These are phyloP conservation scores for Fereydounia khargensis DNA, from an alignment of 1,284 basidiomycete species.

Conservation along the genomic window DNA sequence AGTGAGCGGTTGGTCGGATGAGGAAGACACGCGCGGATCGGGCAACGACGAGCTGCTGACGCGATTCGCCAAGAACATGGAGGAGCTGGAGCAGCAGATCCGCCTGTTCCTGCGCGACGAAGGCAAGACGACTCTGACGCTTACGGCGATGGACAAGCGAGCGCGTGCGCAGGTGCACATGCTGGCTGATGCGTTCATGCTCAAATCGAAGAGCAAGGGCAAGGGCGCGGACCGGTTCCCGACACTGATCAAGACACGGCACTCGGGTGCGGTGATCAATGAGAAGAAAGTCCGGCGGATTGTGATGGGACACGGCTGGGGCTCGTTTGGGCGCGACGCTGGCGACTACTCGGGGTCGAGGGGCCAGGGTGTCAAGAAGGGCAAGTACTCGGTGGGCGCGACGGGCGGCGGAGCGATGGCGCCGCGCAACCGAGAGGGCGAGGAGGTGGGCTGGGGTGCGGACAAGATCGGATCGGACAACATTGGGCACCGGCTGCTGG, in stretches of 20 bases:
- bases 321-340: constrained; percentile 31
- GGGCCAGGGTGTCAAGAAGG: constrained; percentile 3
- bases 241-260: constrained; percentile 49
- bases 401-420: constrained; percentile 22
- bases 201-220: constrained; percentile 45
- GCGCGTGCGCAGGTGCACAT: constrained; percentile 52
- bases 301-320: constrained; percentile 25
- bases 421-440: constrained; percentile 48
- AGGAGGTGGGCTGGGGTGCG: constrained; percentile 50
- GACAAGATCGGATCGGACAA: constrained; percentile 53
- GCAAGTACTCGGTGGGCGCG: constrained; percentile 11
- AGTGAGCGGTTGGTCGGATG: constrained; percentile 21
- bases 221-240: constrained; percentile 44
- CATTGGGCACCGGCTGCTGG: constrained; percentile 50
- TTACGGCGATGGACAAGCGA: constrained; percentile 54
- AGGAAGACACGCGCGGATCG: constrained; percentile 7
- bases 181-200: constrained; percentile 47
- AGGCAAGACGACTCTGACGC: constrained; percentile 41
- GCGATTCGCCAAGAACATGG: constrained; percentile 36
- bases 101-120: constrained; percentile 34
- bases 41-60: constrained; percentile 13
- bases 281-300: constrained; percentile 33
- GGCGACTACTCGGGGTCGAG: constrained; percentile 4
- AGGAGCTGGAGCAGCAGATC: constrained; percentile 45
- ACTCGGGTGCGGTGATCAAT: constrained; percentile 31